These are phyloP conservation scores for Fraxinus cuspidata DNA, from an alignment of 257 asterid species.

Conservation along the genomic window DNA sequence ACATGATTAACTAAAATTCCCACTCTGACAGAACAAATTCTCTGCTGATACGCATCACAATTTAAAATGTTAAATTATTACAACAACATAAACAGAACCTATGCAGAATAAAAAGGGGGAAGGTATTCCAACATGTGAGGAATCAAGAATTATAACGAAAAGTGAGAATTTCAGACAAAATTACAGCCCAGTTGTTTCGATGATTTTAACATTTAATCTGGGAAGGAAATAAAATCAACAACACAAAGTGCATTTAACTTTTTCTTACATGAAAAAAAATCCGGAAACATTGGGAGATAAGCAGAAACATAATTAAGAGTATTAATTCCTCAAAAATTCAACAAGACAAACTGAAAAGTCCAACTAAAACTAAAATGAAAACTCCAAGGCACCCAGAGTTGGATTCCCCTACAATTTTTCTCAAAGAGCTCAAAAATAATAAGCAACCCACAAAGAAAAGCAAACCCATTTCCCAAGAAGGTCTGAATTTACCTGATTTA, in stretches of 20 bases:
- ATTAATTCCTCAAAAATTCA: conserved; percentile 3
- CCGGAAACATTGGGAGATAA: not conserved
- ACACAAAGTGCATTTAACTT: not conserved
- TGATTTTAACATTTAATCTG: not conserved
- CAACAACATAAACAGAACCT: conserved; percentile 14
- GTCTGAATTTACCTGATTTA: conserved; percentile 31
- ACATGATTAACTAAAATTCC: not conserved
- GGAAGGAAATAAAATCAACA: not conserved
- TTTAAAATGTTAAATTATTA: not conserved
- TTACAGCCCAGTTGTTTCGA: conserved; percentile 23
- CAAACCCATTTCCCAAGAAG: conserved; percentile 29
- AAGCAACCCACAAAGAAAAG: conserved; percentile 14
- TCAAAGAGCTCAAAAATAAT: conserved; percentile 8
- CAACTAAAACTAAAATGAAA: conserved; percentile 14
- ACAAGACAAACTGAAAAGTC: conserved; percentile 17
- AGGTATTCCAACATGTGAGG: conserved; percentile 30
- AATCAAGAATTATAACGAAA: conserved; percentile 29
- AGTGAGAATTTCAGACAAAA: conserved; percentile 28
- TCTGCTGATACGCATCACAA: not conserved
- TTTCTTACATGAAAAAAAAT: not conserved
- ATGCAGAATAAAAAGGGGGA: conserved; percentile 21
- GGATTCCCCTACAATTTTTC: not conserved
- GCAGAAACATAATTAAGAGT: conserved; percentile 1
- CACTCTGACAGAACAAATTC: not conserved
- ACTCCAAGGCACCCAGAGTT: not conserved